Evolutionary conservation across 2,329 filamentous ascomycete genomes (phyloP).

Genomic region (Fusarium odoratissimum): DNA sequence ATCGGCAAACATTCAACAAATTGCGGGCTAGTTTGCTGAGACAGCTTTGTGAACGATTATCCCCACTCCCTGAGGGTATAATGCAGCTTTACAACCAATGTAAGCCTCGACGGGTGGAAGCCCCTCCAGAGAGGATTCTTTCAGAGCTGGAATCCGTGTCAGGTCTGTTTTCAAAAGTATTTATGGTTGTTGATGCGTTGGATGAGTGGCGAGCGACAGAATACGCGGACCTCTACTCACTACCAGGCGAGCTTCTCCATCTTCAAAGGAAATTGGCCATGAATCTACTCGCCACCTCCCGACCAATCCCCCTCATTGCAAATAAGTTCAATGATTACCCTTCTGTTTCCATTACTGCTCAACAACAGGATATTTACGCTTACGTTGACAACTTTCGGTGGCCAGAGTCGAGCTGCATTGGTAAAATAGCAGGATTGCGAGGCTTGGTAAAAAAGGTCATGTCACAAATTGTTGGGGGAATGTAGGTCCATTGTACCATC

Average conservation of each 20-base stretch:
- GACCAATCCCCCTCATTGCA: neutral
- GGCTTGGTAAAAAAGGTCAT: fast-evolving
- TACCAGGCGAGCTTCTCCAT: fast-evolving
- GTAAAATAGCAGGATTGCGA: fast-evolving
- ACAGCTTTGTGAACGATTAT: neutral
- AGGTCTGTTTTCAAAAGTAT: fast-evolving
- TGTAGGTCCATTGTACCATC: fast-evolving
- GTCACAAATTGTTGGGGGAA: fast-evolving
- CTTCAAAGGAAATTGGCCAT: fast-evolving
- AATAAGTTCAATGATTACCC: fast-evolving
- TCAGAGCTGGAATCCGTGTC: fast-evolving
- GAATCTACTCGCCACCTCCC: neutral
- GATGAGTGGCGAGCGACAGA: neutral
- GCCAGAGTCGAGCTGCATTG: neutral
- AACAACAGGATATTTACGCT: fast-evolving
- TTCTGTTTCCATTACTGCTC: fast-evolving
- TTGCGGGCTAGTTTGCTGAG: fast-evolving
- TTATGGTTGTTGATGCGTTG: neutral
- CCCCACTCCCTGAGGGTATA: fast-evolving
- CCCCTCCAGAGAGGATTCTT: fast-evolving
- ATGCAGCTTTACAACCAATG: neutral
- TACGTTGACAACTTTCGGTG: neutral
- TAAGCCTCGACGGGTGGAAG: fast-evolving
- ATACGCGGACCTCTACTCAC: fast-evolving
- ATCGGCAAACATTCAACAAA: fast-evolving